Evolutionary conservation across 192 early-diverging fungal species (phyloP), one percentile per base, ranked within the genome.

Genomic region (Anaeromyces robustus): DNA sequence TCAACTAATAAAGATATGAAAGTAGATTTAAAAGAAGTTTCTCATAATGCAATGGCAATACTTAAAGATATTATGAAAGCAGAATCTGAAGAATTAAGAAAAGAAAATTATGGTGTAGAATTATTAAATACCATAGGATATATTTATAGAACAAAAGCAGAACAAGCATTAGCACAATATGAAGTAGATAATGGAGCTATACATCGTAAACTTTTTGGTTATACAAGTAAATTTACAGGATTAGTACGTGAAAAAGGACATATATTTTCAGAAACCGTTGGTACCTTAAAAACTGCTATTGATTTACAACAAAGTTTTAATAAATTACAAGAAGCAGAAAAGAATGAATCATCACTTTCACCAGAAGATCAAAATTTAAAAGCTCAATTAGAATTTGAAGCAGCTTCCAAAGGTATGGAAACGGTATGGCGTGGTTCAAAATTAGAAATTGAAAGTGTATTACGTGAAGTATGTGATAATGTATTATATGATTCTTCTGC

Each of bases 371-470:
- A 78, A 28, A 84, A 87, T 78, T 78, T 86, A 12, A 82, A 84
- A 31, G 29, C 77, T 17, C 87, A 86, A 78, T 82, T 91, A 16
- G 90, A 91, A 81, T 32, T 77, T 77, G 88, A 91, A 78, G 89
- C 90, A 3, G 89, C 89, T 0, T 85, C 79, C 16, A 90, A 95
- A 88, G 97, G 94, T 19, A 84, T 99, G 80, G 90, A 95, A 81
- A 95, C 96, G 11, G 89, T 98, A 80, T 98, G 96, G 96, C 90
- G 93, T 85, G 96, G 95, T 30, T 94, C 92, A 78, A 96, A 97
- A 83, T 84, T 99, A 81, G 98, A 99, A 83, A 95, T 99, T 68
- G 95, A 98, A 83, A 90, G 90, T 82, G 95, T 97, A 13, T 84
- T 98, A 78, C 89, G 96, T 77, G 95, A 96, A 82, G 96, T 97